A percentile compares a stretch with the other conserved stretches of the same genome.
These are phyloP conservation scores for Stachybotrys chartarum DNA, from an alignment of 2,329 filamentous ascomycete species.

Conservation along the genomic window DNA sequence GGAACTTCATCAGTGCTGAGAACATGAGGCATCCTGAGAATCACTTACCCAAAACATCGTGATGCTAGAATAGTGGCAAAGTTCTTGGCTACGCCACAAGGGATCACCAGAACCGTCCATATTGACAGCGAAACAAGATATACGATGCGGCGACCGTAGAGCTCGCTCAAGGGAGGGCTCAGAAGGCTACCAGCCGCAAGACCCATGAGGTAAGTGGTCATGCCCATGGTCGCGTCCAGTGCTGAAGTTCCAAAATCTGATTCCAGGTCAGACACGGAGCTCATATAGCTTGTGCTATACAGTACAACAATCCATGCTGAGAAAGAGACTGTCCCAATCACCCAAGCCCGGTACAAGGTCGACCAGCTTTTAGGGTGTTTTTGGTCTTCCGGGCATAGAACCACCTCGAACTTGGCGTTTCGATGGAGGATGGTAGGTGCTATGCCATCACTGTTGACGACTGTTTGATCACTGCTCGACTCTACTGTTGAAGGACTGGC, in stretches of 20 bases:
- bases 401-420: constrained; percentile 55
- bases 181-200: constrained; percentile 61
- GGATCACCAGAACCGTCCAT: constrained; percentile 60
- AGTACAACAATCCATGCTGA: constrained; percentile 42
- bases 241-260: constrained; percentile 50
- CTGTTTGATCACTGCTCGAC: not conserved
- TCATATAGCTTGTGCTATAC: constrained; percentile 68
- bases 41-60: constrained; percentile 56
- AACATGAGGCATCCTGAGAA: not conserved
- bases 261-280: constrained; percentile 58
- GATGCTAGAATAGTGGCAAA: constrained; percentile 56
- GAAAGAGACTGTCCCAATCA: constrained; percentile 28
- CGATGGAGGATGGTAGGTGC: not conserved
- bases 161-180: constrained; percentile 60
- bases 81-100: constrained; percentile 59
- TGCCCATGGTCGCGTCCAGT: constrained; percentile 57
- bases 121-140: constrained; percentile 55
- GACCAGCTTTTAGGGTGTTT: constrained; percentile 64
- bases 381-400: constrained; percentile 55
- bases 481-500: not conserved
- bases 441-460: not conserved
- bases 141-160: constrained; percentile 55
- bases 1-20: not conserved
- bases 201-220: constrained; percentile 67
- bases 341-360: constrained; percentile 30